A percentile compares a stretch with the other conserved stretches of the same genome.
phyloP scores from a whole-genome alignment of 805 yeast species.

The Saccharomycopsis sp. region DNA sequence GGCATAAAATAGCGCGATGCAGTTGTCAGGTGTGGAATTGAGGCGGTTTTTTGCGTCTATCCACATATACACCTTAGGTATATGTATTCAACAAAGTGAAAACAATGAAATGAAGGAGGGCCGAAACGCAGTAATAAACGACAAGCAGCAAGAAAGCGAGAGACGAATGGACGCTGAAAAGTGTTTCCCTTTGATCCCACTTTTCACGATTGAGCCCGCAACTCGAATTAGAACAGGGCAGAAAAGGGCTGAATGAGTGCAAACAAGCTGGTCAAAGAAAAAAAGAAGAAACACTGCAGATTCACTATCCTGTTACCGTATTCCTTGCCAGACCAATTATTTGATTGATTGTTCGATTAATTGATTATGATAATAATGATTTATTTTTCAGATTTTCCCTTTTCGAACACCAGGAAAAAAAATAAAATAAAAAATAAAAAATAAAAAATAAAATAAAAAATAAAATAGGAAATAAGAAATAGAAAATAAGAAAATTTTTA shows the following conservation, averaged over 20 bases:
- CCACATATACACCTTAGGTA: not conserved
- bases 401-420: not conserved
- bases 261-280: not conserved
- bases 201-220: not conserved
- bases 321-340: not conserved
- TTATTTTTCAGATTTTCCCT: not conserved
- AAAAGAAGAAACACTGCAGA: not conserved
- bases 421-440: no score
- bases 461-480: not conserved
- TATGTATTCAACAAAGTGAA: not conserved
- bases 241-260: not conserved
- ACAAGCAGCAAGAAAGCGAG: not conserved
- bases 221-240: not conserved
- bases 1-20: not conserved
- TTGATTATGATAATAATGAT: not conserved
- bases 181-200: not conserved
- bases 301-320: not conserved
- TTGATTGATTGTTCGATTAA: not conserved
- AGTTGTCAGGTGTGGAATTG: not conserved
- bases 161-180: not conserved
- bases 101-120: not conserved
- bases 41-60: not conserved
- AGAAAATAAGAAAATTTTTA: not conserved
- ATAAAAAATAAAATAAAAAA: no score
- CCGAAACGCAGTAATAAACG: not conserved